Evolutionary conservation across 805 yeast genomes (phyloP).

Genomic region (Candida sakaeoensis): DNA sequence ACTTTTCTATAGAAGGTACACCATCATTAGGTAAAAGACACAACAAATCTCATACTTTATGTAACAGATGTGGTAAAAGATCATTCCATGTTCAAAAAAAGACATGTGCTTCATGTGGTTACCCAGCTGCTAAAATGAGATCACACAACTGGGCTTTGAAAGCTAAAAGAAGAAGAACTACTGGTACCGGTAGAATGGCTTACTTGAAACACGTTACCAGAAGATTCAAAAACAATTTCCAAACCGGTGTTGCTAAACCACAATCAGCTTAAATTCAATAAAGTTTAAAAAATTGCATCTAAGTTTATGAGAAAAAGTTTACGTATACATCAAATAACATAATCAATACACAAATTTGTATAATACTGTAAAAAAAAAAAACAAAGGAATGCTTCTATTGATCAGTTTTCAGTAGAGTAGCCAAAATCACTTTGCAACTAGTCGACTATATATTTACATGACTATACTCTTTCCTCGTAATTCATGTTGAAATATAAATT

Average conservation of each 20-base stretch:
- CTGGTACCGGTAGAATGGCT: conserved; percentile 99
- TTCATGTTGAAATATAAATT: conserved; percentile 67
- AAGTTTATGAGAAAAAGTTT: conserved; percentile 4
- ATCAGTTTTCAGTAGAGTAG: too few relatives aligned
- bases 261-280: conserved; percentile 61
- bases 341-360: conserved; percentile 9
- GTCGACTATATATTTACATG: neutral
- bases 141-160: conserved; percentile 98
- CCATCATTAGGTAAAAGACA: conserved; percentile 99
- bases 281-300: conserved; percentile 2
- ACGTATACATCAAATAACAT: conserved; percentile 13
- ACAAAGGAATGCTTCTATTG: too few relatives aligned
- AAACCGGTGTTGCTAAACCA: conserved; percentile 73
- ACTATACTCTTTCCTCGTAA: conserved; percentile 19
- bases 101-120: conserved; percentile 98
- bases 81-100: conserved; percentile 99
- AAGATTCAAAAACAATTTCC: conserved; percentile 99
- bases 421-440: neutral
- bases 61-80: conserved; percentile 99
- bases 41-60: conserved; percentile 98
- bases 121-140: conserved; percentile 99
- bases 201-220: conserved; percentile 95
- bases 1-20: conserved; percentile 75
- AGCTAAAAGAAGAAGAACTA: conserved; percentile 99
- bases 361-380: conserved; percentile 6